A percentile compares a stretch with the other conserved stretches of the same genome.
Conservation (phyloP, 768 basidiomycete species). For the Termitomyces sp. region DNA sequence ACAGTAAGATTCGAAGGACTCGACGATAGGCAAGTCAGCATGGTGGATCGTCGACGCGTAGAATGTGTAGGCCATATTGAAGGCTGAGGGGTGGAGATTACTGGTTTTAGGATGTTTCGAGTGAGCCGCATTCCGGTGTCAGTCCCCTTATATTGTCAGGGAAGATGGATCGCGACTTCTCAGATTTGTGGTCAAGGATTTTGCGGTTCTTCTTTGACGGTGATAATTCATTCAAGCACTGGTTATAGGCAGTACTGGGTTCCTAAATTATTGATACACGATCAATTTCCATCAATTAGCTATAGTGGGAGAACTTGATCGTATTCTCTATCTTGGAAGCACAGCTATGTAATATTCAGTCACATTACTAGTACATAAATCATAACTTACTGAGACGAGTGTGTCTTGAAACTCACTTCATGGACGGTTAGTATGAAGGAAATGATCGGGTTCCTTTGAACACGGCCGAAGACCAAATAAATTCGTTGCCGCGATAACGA, state of each 20-base stretch:
- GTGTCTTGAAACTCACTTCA: not conserved
- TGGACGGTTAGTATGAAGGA: not conserved
- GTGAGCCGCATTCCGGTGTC: not conserved
- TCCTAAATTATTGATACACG: not conserved
- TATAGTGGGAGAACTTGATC: not conserved
- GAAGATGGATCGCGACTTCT: not conserved
- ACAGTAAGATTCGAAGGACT: conserved; percentile 16
- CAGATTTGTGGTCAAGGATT: too few relatives aligned
- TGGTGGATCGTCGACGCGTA: not conserved
- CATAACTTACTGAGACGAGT: not conserved
- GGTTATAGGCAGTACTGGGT: too few relatives aligned
- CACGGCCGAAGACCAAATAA: not conserved
- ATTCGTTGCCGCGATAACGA: not conserved
- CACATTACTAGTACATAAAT: too few relatives aligned
- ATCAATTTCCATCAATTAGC: not conserved
- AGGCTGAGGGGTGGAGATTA: not conserved
- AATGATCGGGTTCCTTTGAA: not conserved
- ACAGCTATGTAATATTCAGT: not conserved
- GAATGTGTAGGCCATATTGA: not conserved
- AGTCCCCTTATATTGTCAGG: not conserved
- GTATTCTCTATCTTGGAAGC: not conserved
- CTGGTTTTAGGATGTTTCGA: not conserved
- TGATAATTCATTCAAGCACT: not conserved
- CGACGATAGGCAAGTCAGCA: not conserved
- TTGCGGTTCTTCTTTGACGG: too few relatives aligned